A percentile compares a stretch with the other conserved stretches of the same genome.
Conservation (phyloP, 768 basidiomycete genomes). For the Paxillus involutus region DNA sequence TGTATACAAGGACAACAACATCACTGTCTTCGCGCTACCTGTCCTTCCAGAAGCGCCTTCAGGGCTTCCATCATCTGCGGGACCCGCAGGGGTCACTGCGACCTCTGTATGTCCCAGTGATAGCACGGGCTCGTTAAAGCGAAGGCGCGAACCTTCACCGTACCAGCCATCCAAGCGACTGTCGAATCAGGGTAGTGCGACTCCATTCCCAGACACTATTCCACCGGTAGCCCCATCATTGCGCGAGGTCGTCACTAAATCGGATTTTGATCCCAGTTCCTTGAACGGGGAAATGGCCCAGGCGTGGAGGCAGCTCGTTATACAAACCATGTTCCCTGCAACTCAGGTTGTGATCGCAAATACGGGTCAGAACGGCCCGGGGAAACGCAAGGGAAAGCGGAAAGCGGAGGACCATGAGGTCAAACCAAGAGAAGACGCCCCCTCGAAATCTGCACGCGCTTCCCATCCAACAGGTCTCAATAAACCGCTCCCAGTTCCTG, state of each 20-base stretch:
- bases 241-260: constrained; percentile 19
- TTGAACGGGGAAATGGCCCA: constrained; percentile 48
- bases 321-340: constrained; percentile 64
- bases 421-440: neutral
- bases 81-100: neutral
- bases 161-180: constrained; percentile 37
- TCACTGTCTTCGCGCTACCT: constrained; percentile 65
- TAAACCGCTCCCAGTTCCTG: constrained; percentile 22
- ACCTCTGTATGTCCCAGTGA: neutral
- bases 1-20: constrained; percentile 59
- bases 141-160: constrained; percentile 44
- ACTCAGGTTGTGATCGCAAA: constrained; percentile 18
- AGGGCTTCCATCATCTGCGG: neutral
- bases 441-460: constrained; percentile 9
- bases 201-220: neutral
- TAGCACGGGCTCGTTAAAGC: constrained; percentile 27
- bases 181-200: neutral
- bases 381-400: constrained; percentile 9
- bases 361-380: constrained; percentile 7
- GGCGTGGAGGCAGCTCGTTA: constrained; percentile 52
- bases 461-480: constrained; percentile 16
- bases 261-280: constrained; percentile 28
- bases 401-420: constrained; percentile 7
- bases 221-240: constrained; percentile 7
- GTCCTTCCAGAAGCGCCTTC: constrained; percentile 21